Evolutionary conservation across 73 alveolate genomes (phyloP).

Genomic region (Paramecium octaurelia): DNA sequence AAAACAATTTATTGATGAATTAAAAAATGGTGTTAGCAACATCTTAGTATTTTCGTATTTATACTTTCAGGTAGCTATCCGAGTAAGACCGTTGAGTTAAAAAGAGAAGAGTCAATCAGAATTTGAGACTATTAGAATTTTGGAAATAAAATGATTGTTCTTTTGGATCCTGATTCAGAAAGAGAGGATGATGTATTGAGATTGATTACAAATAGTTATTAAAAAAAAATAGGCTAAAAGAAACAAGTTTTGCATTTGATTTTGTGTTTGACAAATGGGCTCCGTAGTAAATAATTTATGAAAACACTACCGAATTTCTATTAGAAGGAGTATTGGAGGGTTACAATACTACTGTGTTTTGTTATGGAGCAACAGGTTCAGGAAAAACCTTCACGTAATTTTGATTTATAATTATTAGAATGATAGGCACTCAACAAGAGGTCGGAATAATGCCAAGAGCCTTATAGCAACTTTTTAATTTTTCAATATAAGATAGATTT

Average conservation of each 20-base stretch:
- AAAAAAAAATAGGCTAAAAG: conserved; percentile 90
- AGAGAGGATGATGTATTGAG: conserved; percentile 43
- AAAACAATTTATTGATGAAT: conserved; percentile 24
- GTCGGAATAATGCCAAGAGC: conserved; percentile 95
- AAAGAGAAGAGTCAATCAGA: conserved; percentile 33
- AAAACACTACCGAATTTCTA: conserved; percentile 85
- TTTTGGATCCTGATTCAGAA: conserved; percentile 61
- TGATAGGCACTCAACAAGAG: conserved; percentile 89
- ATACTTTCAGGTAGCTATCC: conserved; percentile 26
- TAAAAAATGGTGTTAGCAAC: conserved; percentile 38
- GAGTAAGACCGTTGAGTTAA: conserved; percentile 54
- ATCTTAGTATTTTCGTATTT: neutral
- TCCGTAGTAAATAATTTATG: conserved; percentile 79
- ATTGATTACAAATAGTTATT: conserved; percentile 62
- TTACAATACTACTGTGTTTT: conserved; percentile 96
- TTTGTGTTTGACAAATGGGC: conserved; percentile 89
- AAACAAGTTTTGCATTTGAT: conserved; percentile 96
- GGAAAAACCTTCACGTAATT: conserved; percentile 96
- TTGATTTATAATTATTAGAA: conserved; percentile 22
- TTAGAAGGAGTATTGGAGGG: conserved; percentile 96
- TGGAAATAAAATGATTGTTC: conserved; percentile 61
- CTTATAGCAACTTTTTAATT: conserved; percentile 77
- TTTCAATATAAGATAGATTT: conserved; percentile 43
- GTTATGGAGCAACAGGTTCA: conserved; percentile 99
- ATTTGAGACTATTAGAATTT: conserved; percentile 52